These are phyloP conservation scores for Aspergillus cavernicola DNA, from an alignment of 495 filamentous ascomycete species.

Conservation along the genomic window DNA sequence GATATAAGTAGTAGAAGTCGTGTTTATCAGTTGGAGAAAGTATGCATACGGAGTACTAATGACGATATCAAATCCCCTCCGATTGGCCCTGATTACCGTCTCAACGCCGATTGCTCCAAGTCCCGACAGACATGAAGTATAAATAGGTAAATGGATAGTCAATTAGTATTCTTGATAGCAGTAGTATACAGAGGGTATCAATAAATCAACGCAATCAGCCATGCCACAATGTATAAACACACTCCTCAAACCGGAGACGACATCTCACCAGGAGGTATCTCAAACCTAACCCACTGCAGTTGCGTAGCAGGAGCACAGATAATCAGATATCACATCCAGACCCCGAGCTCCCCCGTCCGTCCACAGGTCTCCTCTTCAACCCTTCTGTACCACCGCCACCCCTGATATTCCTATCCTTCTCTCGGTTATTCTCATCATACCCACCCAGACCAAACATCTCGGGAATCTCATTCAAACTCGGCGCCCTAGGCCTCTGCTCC, in stretches of 20 bases:
- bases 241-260: neutral
- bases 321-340: neutral
- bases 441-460: conserved; percentile 50
- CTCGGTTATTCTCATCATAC: conserved; percentile 7
- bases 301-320: no score
- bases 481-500: conserved; percentile 57
- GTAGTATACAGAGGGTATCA: conserved; percentile 18
- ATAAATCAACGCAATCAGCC: neutral
- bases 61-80: conserved; percentile 5
- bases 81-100: conserved; percentile 8
- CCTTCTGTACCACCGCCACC: conserved; percentile 7
- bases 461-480: conserved; percentile 58
- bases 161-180: neutral
- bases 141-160: neutral
- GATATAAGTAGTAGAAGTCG: neutral
- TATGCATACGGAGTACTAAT: neutral
- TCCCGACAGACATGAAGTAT: neutral
- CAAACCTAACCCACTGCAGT: neutral
- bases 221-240: neutral
- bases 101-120: conserved; percentile 6
- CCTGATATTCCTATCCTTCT: neutral
- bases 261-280: neutral
- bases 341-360: neutral
- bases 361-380: neutral
- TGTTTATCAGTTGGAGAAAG: conserved; percentile 3